These are phyloP conservation scores for Inga leiocalycina DNA, from an alignment of 306 rosid species.

Conservation along the genomic window DNA sequence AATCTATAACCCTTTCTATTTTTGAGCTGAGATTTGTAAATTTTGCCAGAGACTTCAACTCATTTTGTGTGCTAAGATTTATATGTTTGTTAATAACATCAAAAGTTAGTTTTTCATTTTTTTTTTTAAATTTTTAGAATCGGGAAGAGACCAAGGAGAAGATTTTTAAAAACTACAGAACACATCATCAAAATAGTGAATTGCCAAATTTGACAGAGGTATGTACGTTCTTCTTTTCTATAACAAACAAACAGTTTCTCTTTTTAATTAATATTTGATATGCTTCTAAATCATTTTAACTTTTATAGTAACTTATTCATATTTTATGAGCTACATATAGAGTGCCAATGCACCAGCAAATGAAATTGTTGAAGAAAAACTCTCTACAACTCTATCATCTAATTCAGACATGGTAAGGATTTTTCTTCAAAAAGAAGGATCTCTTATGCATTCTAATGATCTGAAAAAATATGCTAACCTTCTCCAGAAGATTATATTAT, in stretches of 20 bases:
- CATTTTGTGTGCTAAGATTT: not conserved
- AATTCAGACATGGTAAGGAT: too few relatives aligned
- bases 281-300: not conserved
- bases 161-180: not conserved
- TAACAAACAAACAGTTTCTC: not conserved
- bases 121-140: not conserved
- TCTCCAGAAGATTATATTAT: too few relatives aligned
- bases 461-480: too few relatives aligned
- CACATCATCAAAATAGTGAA: not conserved
- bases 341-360: not conserved
- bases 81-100: too few relatives aligned
- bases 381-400: not conserved
- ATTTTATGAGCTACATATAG: not conserved
- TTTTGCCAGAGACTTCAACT: not conserved
- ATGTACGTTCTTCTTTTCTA: not conserved
- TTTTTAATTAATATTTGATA: not conserved
- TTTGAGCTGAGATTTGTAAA: too few relatives aligned
- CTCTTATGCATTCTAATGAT: too few relatives aligned
- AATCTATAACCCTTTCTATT: too few relatives aligned
- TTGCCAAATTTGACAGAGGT: not conserved
- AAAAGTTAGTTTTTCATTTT: too few relatives aligned
- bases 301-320: not conserved
- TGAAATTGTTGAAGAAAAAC: too few relatives aligned
- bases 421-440: too few relatives aligned
- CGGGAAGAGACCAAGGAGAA: not conserved